Conservation (phyloP, 176 grass and related monocot species). For the Oryza australiensis region DNA sequence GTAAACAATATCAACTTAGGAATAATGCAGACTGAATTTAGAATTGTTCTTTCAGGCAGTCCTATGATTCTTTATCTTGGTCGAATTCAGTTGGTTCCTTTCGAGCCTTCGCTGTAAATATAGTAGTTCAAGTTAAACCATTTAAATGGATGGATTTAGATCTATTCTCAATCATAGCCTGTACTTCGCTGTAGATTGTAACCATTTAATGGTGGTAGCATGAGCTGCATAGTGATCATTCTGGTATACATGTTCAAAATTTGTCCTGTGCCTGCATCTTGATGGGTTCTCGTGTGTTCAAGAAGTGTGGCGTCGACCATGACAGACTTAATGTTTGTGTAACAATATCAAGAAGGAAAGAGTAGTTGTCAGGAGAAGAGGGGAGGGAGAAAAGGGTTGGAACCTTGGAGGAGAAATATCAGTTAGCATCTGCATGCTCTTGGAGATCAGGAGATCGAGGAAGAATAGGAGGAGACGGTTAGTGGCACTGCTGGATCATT, state of each 20-base stretch:
- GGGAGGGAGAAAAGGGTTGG: not conserved
- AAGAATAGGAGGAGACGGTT: not conserved
- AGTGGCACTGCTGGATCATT: not conserved
- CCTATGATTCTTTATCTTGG: not conserved
- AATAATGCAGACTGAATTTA: not conserved
- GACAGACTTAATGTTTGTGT: not conserved
- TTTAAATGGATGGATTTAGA: not conserved
- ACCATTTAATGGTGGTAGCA: not conserved
- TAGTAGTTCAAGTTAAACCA: not conserved
- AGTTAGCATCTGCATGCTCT: not conserved
- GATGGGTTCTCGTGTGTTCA: not conserved
- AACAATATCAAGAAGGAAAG: not conserved
- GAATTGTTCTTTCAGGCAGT: not conserved
- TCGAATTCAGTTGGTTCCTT: not conserved
- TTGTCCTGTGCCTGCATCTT: not conserved
- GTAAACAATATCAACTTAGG: conserved; percentile 6
- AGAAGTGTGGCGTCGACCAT: not conserved
- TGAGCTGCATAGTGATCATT: not conserved
- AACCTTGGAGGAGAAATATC: not conserved
- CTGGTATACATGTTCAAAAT: not conserved
- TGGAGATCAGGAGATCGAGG: not conserved
- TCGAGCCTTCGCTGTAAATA: not conserved
- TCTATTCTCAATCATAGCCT: not conserved
- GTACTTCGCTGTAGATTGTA: not conserved
- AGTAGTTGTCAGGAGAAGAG: not conserved